These are phyloP conservation scores for Dysphania ambrosioides DNA, from an alignment of 148 eudicot species.

Conservation along the genomic window DNA sequence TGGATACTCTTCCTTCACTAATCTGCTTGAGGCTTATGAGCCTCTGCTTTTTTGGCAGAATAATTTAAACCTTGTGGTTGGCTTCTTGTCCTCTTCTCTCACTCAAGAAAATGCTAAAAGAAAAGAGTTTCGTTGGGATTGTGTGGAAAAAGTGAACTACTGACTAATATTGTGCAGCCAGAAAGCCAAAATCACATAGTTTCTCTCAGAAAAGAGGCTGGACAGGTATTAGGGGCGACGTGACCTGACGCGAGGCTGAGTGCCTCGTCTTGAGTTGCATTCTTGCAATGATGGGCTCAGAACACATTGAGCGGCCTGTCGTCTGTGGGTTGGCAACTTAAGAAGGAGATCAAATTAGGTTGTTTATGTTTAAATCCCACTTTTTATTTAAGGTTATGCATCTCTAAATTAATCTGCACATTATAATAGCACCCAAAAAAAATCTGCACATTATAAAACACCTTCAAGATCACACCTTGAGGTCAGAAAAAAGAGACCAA, in stretches of 20 bases:
- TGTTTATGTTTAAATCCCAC: too few relatives aligned
- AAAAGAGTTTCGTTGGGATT: too few relatives aligned
- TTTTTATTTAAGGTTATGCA: background rate
- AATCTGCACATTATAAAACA: background rate
- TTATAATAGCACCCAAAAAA: too few relatives aligned
- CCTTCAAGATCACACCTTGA: background rate
- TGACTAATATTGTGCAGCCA: background rate
- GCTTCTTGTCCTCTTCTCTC: too few relatives aligned
- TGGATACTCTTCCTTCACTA: background rate
- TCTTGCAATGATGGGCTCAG: too few relatives aligned
- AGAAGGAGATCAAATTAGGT: too few relatives aligned
- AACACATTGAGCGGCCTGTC: too few relatives aligned
- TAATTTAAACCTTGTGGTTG: too few relatives aligned
- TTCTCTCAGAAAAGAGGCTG: background rate
- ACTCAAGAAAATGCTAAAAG: background rate
- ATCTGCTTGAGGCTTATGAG: background rate
- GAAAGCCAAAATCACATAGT: background rate
- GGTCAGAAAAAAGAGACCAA: background rate
- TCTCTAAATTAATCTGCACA: slow-evolving; percentile 5
- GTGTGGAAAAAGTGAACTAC: background rate
- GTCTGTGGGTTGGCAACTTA: background rate
- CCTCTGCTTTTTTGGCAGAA: background rate
- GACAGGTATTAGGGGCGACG: too few relatives aligned
- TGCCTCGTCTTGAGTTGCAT: too few relatives aligned
- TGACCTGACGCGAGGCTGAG: too few relatives aligned